Conservation (phyloP, 768 basidiomycete species). For the Porphyrellus cyaneotinctus region DNA sequence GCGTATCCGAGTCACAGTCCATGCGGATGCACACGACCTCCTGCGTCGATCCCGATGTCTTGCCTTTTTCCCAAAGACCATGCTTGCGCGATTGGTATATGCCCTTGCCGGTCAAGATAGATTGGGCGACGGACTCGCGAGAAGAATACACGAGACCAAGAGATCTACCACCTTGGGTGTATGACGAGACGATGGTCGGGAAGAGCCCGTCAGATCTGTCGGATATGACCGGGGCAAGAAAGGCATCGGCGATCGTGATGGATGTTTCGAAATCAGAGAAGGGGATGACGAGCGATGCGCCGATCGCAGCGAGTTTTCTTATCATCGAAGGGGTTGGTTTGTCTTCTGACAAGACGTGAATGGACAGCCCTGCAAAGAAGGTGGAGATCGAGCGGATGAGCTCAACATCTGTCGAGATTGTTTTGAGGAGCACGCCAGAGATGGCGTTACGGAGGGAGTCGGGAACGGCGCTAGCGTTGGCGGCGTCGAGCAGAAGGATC, state of each 20-base stretch:
- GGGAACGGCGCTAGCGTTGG: conserved; percentile 67
- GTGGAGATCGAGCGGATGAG: conserved; percentile 72
- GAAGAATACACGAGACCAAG: conserved; percentile 98
- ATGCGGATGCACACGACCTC: conserved; percentile 74
- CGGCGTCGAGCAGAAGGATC: conserved; percentile 70
- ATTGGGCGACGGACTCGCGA: conserved; percentile 74
- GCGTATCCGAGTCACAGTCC: conserved; percentile 91
- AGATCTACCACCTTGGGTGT: conserved; percentile 59
- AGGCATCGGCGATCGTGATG: conserved; percentile 78
- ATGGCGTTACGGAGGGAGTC: conserved; percentile 70
- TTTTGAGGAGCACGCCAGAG: conserved; percentile 78
- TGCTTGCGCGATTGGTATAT: conserved; percentile 96
- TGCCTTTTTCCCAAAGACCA: conserved; percentile 95
- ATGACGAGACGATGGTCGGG: conserved; percentile 84
- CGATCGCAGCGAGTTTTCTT: conserved; percentile 52
- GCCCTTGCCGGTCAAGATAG: conserved; percentile 84
- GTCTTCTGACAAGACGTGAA: conserved; percentile 56
- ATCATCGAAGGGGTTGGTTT: conserved; percentile 59
- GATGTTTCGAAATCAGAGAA: conserved; percentile 58
- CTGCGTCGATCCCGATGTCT: conserved; percentile 92
- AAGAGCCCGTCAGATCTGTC: conserved; percentile 92
- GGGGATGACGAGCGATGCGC: conserved; percentile 68
- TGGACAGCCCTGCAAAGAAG: conserved; percentile 61
- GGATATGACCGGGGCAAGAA: conserved; percentile 75
- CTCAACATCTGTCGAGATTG: conserved; percentile 66